phyloP scores from a whole-genome alignment of 2,329 filamentous ascomycete genomes.

The Aspergillus neotritici region DNA sequence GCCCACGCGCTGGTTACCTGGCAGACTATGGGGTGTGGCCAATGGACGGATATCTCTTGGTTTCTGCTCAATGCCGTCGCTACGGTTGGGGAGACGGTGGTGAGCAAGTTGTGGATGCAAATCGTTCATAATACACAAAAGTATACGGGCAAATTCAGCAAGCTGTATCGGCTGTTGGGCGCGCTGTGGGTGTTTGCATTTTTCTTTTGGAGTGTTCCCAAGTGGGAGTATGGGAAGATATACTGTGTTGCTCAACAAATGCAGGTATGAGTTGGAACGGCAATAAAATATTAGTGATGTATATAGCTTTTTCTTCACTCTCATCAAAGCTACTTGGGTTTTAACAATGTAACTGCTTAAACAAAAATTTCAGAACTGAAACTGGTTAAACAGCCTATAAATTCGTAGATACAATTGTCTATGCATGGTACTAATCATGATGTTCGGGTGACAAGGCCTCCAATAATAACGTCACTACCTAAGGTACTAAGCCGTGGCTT shows the following conservation, averaged over 20 bases:
- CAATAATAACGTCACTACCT: too few relatives aligned
- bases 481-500: too few relatives aligned
- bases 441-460: too few relatives aligned
- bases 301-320: too few relatives aligned
- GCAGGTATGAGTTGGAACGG: background rate
- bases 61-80: conserved; percentile 2
- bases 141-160: background rate
- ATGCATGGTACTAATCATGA: too few relatives aligned
- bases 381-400: too few relatives aligned
- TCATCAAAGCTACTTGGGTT: too few relatives aligned
- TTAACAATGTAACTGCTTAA: too few relatives aligned
- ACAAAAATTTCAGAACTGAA: too few relatives aligned
- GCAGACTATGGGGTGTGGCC: background rate
- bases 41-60: conserved; percentile 4
- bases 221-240: conserved; percentile 8
- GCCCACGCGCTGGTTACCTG: conserved; percentile 3
- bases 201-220: conserved; percentile 10
- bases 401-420: too few relatives aligned
- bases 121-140: too few relatives aligned
- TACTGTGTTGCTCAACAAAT: background rate
- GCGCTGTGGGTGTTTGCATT: conserved; percentile 4
- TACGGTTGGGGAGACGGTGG: background rate
- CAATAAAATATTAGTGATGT: too few relatives aligned
- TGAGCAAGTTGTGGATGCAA: background rate
- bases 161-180: background rate